Conservation (phyloP, 768 basidiomycete genomes). For the Serendipita sp. region DNA sequence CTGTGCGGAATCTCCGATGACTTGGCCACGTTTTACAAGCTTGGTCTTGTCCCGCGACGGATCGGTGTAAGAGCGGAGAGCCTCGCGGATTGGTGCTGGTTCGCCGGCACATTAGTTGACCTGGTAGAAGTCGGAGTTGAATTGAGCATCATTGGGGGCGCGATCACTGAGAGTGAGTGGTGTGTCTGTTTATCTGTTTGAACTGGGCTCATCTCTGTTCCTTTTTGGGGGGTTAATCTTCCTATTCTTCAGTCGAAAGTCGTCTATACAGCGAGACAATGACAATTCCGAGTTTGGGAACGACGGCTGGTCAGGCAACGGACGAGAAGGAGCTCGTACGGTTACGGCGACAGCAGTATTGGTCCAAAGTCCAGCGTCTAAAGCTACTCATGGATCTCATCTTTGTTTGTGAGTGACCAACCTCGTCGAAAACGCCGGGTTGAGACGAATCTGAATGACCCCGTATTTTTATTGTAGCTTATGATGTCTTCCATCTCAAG, state of each 20-base stretch:
- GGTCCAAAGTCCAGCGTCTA: constrained; percentile 50
- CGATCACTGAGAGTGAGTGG: constrained; percentile 14
- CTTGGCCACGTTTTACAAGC: constrained; percentile 51
- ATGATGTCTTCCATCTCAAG: constrained; percentile 58
- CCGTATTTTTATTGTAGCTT: constrained; percentile 31
- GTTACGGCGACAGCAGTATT: constrained; percentile 55
- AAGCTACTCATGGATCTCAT: constrained; percentile 74
- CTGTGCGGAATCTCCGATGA: constrained; percentile 63
- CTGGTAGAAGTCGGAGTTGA: constrained; percentile 75
- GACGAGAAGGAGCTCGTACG: constrained; percentile 56
- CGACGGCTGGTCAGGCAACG: constrained; percentile 22
- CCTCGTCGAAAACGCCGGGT: not conserved
- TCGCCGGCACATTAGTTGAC: constrained; percentile 58
- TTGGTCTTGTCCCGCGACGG: constrained; percentile 51
- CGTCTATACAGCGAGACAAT: constrained; percentile 61
- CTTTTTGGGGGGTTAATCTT: not conserved
- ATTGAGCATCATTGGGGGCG: constrained; percentile 40
- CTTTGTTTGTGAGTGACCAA: constrained; percentile 52
- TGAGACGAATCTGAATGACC: not conserved
- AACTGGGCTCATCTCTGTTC: not conserved
- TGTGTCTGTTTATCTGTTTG: not conserved
- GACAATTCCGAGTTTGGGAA: constrained; percentile 13
- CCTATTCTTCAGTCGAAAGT: constrained; percentile 37
- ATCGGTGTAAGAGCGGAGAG: constrained; percentile 53
- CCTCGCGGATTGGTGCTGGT: constrained; percentile 79